A percentile compares a stretch with the other conserved stretches of the same genome.
Evolutionary conservation across 805 yeast genomes (phyloP).

Genomic region (Pichia occidentalis): DNA sequence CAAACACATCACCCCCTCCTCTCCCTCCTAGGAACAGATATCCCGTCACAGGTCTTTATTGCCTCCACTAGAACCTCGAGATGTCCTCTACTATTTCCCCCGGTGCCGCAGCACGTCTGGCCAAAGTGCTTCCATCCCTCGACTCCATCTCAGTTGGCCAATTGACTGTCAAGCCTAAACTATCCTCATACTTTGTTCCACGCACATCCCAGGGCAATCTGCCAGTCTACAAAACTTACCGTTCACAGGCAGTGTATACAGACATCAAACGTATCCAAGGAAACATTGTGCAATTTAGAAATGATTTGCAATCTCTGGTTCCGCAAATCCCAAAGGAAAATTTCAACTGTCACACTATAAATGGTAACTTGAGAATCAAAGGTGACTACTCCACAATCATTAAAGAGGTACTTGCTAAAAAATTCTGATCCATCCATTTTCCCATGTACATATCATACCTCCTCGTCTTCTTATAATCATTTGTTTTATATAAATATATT

Average conservation of each 20-base stretch:
- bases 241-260: conserved; percentile 57
- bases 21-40: too few species aligned
- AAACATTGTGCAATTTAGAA: conserved; percentile 54
- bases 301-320: conserved; percentile 51
- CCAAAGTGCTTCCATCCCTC: conserved; percentile 24
- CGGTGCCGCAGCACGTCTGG: conserved; percentile 12
- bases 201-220: conserved; percentile 61
- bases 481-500: too few species aligned
- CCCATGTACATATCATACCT: neutral
- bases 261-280: conserved; percentile 71
- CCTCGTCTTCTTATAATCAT: neutral
- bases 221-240: conserved; percentile 74
- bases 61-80: too few species aligned
- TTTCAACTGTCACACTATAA: conserved; percentile 43
- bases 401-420: conserved; percentile 28
- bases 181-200: conserved; percentile 34
- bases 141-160: conserved; percentile 21
- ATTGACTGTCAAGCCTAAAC: conserved; percentile 30
- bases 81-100: conserved; percentile 1
- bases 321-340: conserved; percentile 39
- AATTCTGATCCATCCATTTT: conserved; percentile 22
- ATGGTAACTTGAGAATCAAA: conserved; percentile 46
- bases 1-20: too few species aligned
- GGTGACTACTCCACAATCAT: conserved; percentile 38
- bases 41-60: too few species aligned